Percentiles rank a stretch among this genome's conserved stretches.
Evolutionary conservation across 495 filamentous ascomycete species (phyloP).

Genomic region (Acidiella bohemica): DNA sequence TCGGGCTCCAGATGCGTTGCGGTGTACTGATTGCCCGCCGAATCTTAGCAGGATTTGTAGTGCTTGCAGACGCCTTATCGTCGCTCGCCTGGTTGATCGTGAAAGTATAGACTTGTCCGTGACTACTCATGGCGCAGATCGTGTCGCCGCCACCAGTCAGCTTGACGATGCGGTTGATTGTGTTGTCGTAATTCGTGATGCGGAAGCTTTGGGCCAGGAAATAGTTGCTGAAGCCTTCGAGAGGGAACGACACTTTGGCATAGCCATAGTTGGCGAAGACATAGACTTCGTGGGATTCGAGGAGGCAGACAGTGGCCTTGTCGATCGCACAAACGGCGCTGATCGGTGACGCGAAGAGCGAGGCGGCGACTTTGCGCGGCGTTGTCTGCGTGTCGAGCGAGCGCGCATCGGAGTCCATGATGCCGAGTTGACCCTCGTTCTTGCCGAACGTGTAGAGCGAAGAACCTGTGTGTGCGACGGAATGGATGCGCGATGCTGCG

Average conservation of each 20-base stretch:
- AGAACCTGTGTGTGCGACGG: slow-evolving; percentile 66
- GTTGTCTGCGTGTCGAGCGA: slow-evolving; percentile 69
- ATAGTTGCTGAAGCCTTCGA: slow-evolving; percentile 52
- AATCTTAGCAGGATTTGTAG: slow-evolving; percentile 80
- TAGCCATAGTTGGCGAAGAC: slow-evolving; percentile 92
- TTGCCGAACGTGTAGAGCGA: slow-evolving; percentile 91
- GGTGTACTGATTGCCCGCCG: slow-evolving; percentile 61
- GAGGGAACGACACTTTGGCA: slow-evolving; percentile 66
- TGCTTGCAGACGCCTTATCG: slow-evolving; percentile 48
- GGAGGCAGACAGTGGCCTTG: slow-evolving; percentile 69
- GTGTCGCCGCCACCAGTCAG: slow-evolving; percentile 77
- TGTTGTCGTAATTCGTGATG: slow-evolving; percentile 52
- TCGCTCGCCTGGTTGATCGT: slow-evolving; percentile 54
- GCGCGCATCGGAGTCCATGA: slow-evolving; percentile 87
- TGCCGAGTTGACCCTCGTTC: slow-evolving; percentile 85
- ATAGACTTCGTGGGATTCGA: slow-evolving; percentile 79
- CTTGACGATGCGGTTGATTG: slow-evolving; percentile 52
- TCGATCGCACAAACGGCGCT: slow-evolving; percentile 77
- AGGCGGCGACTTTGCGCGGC: slow-evolving; percentile 77
- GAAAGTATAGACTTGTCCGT: slow-evolving; percentile 77
- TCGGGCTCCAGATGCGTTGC: slow-evolving; percentile 66
- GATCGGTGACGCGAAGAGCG: slow-evolving; percentile 66
- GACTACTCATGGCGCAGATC: slow-evolving; percentile 69
- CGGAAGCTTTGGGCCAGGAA: slow-evolving; percentile 54
- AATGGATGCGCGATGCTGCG: slow-evolving; percentile 86